Base-by-base conservation (phyloP, 1,284 basidiomycete species). In the Athelia psychrophila region DNA sequence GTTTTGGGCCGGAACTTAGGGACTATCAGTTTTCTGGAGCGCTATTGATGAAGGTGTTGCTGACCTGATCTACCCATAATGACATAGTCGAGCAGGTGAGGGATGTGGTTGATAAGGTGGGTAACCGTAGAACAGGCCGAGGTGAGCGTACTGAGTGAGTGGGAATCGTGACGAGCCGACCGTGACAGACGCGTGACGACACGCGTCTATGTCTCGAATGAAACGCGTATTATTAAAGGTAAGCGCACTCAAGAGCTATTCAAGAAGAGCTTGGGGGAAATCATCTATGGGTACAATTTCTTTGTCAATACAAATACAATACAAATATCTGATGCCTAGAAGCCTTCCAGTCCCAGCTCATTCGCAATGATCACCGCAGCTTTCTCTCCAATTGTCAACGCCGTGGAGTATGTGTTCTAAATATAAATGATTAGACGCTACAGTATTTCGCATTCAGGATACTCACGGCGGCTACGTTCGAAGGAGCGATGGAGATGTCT, bases 51-150 rank as follows among this genome's bases (percentile, higher is more conserved):
- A 23, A 48, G 51, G 22, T 49, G n/a, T n/a, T 12, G 51, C 65
- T 56, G 60, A 88, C 91, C 73, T 85, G 85, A 71, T 95, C 92
- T 18, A 94, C 92, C 91, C 91, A 95, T 56, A 95, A 84, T 58
- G 91, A 90, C 92, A 94, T 93, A 44, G 46, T 55, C 12, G 18
- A 30, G 20, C 40, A 15, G 20, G 20, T n/a, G n/a, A n/a, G 20
- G n/a, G 20, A n/a, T n/a, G 38, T 9, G 38, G 38, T 6, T 6
- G 9, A 22, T 5, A 42, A n/a, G 38, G 6, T 8, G 38, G 16
- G 38, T 9, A 42, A 22, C 6, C n/a, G n/a, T 42, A 42, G n/a
- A 16, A n/a, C 8, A 42, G 20, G 33, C n/a, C n/a, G 33, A 35
- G 10, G 33, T 35, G 33, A 35, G 33, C 12, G 33, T 35, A 12